Conservation (phyloP, 2,329 filamentous ascomycete genomes). For the Colletotrichum sp. region DNA sequence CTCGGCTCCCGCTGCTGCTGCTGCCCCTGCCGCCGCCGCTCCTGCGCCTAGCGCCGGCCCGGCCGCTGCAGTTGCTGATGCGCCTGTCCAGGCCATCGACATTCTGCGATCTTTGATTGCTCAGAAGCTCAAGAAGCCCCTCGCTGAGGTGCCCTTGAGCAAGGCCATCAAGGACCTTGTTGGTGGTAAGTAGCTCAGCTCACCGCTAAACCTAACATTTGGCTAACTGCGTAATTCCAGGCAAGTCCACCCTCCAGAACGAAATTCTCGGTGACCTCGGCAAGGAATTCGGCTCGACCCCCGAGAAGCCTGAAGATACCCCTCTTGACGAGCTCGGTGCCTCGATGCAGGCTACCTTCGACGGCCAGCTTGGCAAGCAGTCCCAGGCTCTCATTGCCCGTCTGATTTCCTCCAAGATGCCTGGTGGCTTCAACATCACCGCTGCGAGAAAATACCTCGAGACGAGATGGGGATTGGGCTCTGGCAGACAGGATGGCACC, state of each 20-base stretch:
- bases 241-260: slow-evolving; percentile 98
- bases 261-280: slow-evolving; percentile 97
- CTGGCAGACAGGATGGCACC: slow-evolving; percentile 89
- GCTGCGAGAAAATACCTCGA: slow-evolving; percentile 94
- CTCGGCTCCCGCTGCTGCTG: too few relatives aligned
- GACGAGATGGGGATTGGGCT: slow-evolving; percentile 86
- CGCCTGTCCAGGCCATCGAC: slow-evolving; percentile 86
- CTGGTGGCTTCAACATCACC: slow-evolving; percentile 98
- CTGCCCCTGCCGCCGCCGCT: slow-evolving; percentile 61
- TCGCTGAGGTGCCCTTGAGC: slow-evolving; percentile 86
- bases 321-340: slow-evolving; percentile 94
- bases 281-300: slow-evolving; percentile 97
- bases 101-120: slow-evolving; percentile 89
- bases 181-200: slow-evolving; percentile 70
- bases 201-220: neutral
- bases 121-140: slow-evolving; percentile 96
- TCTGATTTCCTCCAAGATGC: slow-evolving; percentile 98
- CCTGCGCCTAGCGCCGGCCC: slow-evolving; percentile 80
- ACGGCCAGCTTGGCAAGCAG: slow-evolving; percentile 97
- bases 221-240: slow-evolving; percentile 48
- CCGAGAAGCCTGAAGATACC: slow-evolving; percentile 97
- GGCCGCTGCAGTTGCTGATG: slow-evolving; percentile 84
- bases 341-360: slow-evolving; percentile 97
- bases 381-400: slow-evolving; percentile 92
- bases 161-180: slow-evolving; percentile 99